phyloP scores from a whole-genome alignment of 1,139 yeast genomes.

The Yamadazyma dendronema region DNA sequence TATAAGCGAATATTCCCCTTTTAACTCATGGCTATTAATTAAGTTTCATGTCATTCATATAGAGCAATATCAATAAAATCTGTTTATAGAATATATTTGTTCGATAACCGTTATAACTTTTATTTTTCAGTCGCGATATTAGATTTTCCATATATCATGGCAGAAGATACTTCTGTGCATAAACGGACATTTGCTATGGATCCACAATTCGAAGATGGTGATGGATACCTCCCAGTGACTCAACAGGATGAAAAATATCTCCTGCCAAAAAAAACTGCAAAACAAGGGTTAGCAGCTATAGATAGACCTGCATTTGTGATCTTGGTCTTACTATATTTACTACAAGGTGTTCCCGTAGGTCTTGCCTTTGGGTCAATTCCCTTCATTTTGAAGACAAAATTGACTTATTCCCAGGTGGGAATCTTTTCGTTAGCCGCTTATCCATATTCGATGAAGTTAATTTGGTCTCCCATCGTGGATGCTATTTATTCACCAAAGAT shows the following conservation, averaged over 20 bases:
- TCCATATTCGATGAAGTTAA: slow-evolving; percentile 85
- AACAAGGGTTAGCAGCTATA: slow-evolving; percentile 27
- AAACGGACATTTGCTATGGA: slow-evolving; percentile 13
- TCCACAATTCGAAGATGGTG: slow-evolving; percentile 8
- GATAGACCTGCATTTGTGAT: slow-evolving; percentile 74
- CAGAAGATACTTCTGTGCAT: slow-evolving; percentile 7
- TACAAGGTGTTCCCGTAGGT: slow-evolving; percentile 97
- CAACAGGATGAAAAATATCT: slow-evolving; percentile 22
- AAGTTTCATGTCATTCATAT: too few species aligned
- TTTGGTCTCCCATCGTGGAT: slow-evolving; percentile 97
- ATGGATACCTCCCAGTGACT: slow-evolving; percentile 28
- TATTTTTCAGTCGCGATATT: not conserved
- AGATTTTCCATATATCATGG: too few species aligned
- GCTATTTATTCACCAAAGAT: slow-evolving; percentile 65
- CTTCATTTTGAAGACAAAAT: slow-evolving; percentile 74
- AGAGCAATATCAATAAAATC: not conserved
- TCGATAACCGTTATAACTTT: too few species aligned
- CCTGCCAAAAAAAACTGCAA: slow-evolving; percentile 10
- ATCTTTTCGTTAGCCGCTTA: slow-evolving; percentile 88
- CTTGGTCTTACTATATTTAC: slow-evolving; percentile 67
- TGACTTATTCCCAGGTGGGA: slow-evolving; percentile 90
- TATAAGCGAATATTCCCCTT: slow-evolving; percentile 27
- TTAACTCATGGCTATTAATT: too few species aligned
- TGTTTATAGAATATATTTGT: not conserved
- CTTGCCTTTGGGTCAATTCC: slow-evolving; percentile 96